Base-by-base conservation (phyloP, 2,329 filamentous ascomycete genomes). In the Penicillium polonicum region DNA sequence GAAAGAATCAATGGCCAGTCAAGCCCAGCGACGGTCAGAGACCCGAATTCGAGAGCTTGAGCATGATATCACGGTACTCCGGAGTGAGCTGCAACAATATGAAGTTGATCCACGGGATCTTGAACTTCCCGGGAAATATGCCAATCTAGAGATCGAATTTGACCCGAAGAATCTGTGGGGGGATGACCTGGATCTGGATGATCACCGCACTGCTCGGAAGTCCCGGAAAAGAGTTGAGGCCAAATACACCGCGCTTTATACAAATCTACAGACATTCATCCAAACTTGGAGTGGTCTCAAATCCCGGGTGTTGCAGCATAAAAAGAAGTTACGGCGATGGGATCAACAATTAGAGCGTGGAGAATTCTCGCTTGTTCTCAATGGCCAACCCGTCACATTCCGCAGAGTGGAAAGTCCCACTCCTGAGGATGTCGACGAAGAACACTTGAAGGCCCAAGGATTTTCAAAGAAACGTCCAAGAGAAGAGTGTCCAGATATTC, bases 171-270 rank as follows among this genome's bases (percentile, higher is more conserved):
- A 61, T 13, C 36, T 60, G 12, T 65, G 8, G 52, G 55, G 15
- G 58, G 59, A 23, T 54, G 55, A 59, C 36, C 38, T 75, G 43
- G 60, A 70, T 21, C 21, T 21, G 21, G 60, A 56, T 41, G 61
- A 58, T 23, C 41, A 48, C 29, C 36, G 54, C n/a, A 52, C 65
- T 29, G 38, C 58, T 31, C 58, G 59, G 33, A 55, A 67, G 17
- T 45, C 56, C 39, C 60, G 61, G 31, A 48, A 65, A 46, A 54
- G 52, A 6, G 52, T 76, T 29, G 63, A 63, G n/a, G 33, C 58
- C 5, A 68, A 68, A 60, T 77, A 77, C 62, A 54, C 59, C 3
- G 62, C 68, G 10, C 63, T 76, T 17, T 76, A 76, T 45, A 48
- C 53, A 9, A 70, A 73, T 50, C 46, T 70, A 13, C 56, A 63